Percentiles rank a stretch among this genome's conserved stretches.
Evolutionary conservation across 78 protist genomes (phyloP).

Genomic region (Dictyostelium brefeldianum): DNA sequence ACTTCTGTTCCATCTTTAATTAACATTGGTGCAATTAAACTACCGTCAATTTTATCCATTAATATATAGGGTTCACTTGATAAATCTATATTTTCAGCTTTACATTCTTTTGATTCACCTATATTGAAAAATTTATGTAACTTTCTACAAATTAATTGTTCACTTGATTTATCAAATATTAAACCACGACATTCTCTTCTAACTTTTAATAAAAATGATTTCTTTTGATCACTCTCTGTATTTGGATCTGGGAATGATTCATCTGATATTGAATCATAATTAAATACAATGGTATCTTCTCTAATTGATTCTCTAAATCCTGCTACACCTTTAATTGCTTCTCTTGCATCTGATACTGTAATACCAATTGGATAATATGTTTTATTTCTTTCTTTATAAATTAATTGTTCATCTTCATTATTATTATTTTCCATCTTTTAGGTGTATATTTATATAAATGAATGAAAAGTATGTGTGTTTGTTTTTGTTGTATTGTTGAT

Average conservation of each 20-base stretch:
- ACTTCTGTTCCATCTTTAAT: background rate
- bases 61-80: constrained; percentile 23
- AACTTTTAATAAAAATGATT: constrained; percentile 23
- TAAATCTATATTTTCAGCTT: constrained; percentile 19
- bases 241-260: constrained; percentile 54
- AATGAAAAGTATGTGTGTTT: no score
- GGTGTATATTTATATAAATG: no score
- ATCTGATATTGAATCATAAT: constrained; percentile 39
- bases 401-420: background rate
- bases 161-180: constrained; percentile 15
- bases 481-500: background rate
- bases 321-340: constrained; percentile 25
- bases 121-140: constrained; percentile 74
- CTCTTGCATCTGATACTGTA: constrained; percentile 51
- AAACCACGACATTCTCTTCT: constrained; percentile 80
- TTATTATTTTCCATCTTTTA: background rate
- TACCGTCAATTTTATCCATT: constrained; percentile 63
- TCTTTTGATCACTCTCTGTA: background rate
- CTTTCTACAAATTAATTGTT: constrained; percentile 40
- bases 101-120: constrained; percentile 33
- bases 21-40: constrained; percentile 57
- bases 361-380: background rate
- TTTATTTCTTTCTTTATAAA: constrained; percentile 7
- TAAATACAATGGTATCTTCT: constrained; percentile 21
- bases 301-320: constrained; percentile 55